These are phyloP conservation scores for Persicaria maculosa DNA, from an alignment of 148 eudicot genomes.

Conservation along the genomic window DNA sequence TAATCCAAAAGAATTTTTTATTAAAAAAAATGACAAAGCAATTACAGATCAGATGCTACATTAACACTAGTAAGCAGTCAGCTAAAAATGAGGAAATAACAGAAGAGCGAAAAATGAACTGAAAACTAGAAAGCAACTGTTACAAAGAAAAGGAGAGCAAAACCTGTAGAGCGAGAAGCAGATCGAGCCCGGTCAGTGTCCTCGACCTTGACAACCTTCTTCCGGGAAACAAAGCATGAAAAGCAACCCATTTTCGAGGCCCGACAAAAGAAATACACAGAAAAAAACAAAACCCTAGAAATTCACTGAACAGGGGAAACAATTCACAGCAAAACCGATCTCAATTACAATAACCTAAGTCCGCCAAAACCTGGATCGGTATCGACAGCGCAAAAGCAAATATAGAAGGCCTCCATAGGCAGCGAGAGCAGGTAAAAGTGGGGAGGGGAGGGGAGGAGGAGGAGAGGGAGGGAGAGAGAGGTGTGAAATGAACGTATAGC, in stretches of 20 bases:
- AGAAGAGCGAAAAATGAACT: background rate
- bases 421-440: background rate
- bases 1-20: background rate
- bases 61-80: background rate
- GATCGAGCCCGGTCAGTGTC: conserved; percentile 47
- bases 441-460: background rate
- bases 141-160: background rate
- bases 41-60: background rate
- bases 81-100: background rate
- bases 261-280: background rate
- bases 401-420: background rate
- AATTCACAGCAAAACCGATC: background rate
- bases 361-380: background rate
- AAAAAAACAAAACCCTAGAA: background rate
- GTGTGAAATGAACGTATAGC: background rate
- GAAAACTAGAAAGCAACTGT: background rate
- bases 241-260: conserved; percentile 29
- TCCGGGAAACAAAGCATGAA: conserved; percentile 26
- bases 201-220: conserved; percentile 31
- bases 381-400: background rate
- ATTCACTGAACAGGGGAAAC: too few relatives aligned
- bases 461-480: background rate
- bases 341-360: background rate
- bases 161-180: conserved; percentile 39
- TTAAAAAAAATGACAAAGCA: background rate